A percentile compares a stretch with the other conserved stretches of the same genome.
phyloP scores from a whole-genome alignment of 805 yeast genomes.

The Yamadazyma insecticola region DNA sequence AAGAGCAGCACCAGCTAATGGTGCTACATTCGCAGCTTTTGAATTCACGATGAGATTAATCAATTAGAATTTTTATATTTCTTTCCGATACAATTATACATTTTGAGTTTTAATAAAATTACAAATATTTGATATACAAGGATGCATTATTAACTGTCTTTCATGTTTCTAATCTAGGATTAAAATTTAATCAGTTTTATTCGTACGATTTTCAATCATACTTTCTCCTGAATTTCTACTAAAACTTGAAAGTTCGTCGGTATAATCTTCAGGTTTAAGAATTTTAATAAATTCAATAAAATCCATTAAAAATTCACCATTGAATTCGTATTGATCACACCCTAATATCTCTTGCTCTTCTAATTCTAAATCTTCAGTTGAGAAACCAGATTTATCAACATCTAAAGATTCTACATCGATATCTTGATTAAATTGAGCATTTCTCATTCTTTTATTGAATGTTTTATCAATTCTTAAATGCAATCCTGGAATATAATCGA shows the following conservation, averaged over 20 bases:
- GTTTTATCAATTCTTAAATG: slow-evolving; percentile 38
- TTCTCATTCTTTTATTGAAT: slow-evolving; percentile 28
- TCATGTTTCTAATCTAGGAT: no score
- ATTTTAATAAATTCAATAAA: slow-evolving; percentile 37
- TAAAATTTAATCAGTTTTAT: no score
- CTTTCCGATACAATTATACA: no score
- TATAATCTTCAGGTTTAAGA: slow-evolving; percentile 31
- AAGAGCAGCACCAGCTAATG: slow-evolving; percentile 98
- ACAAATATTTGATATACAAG: no score
- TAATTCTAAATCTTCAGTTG: slow-evolving; percentile 14
- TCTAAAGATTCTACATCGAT: slow-evolving; percentile 13
- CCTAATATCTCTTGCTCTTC: slow-evolving; percentile 33
- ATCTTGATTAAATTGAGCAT: slow-evolving; percentile 5
- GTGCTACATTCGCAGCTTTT: slow-evolving; percentile 92
- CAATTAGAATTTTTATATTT: slow-evolving; percentile 16
- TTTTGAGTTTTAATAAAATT: no score
- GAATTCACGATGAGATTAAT: slow-evolving; percentile 78
- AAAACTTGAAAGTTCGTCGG: slow-evolving; percentile 12
- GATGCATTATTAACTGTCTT: no score
- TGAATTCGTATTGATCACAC: slow-evolving; percentile 34
- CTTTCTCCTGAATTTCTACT: no score
- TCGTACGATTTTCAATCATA: no score
- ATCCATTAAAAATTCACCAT: slow-evolving; percentile 38
- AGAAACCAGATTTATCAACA: slow-evolving; percentile 11
- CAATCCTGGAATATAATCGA: slow-evolving; percentile 37